A percentile compares a stretch with the other conserved stretches of the same genome.
Evolutionary conservation across 306 rosid genomes (phyloP).

Genomic region (Cucurbita maxima): DNA sequence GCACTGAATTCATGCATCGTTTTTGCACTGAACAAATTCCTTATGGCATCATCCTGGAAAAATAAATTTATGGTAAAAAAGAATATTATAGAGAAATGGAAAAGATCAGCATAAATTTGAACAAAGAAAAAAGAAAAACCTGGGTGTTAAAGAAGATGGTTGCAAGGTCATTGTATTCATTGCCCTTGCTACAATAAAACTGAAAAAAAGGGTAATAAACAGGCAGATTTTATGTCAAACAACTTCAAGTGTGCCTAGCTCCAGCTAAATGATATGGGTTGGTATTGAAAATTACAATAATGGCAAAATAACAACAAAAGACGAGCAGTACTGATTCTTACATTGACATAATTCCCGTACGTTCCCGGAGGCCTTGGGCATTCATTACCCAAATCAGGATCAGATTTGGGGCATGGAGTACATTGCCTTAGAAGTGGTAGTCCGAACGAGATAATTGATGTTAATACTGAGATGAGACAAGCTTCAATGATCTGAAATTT

Average conservation of each 20-base stretch:
- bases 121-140: constrained; percentile 27
- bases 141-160: constrained; percentile 95
- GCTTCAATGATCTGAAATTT: constrained; percentile 73
- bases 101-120: constrained; percentile 7
- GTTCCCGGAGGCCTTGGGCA: constrained; percentile 90
- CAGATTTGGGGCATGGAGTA: constrained; percentile 75
- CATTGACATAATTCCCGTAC: constrained; percentile 95
- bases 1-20: constrained; percentile 91
- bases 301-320: constrained; percentile 1
- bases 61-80: not conserved
- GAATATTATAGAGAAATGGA: not conserved
- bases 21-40: constrained; percentile 97
- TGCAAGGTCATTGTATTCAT: constrained; percentile 94
- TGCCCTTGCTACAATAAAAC: constrained; percentile 82
- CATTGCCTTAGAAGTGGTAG: constrained; percentile 85
- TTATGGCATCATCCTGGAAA: constrained; percentile 92
- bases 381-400: constrained; percentile 56
- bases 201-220: constrained; percentile 18
- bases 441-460: constrained; percentile 77
- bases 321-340: constrained; percentile 26
- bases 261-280: not conserved
- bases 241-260: not conserved
- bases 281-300: constrained; percentile 7
- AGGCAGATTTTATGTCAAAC: constrained; percentile 9
- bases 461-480: constrained; percentile 67